Evolutionary conservation across 495 filamentous ascomycete genomes (phyloP), one percentile per base, ranked within the genome.

Genomic region (Wilcoxina mikolae): DNA sequence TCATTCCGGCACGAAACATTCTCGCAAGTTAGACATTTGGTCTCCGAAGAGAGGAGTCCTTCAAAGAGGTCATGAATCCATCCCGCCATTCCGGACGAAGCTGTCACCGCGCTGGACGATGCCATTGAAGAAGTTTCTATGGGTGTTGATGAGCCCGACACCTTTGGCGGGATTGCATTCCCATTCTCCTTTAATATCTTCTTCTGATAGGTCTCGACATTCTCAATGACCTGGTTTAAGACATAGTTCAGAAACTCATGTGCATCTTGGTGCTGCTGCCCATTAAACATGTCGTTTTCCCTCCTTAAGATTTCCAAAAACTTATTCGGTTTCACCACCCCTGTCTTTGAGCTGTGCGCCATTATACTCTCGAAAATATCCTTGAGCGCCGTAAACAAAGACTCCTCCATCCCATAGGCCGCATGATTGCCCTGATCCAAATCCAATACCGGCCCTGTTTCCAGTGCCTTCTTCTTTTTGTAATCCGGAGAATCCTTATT

Each of bases 21-120:
- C 66, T 96, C 91, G 62, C 91, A 98, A 0, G 93, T 95, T 55
- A 98, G 70, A 68, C 91, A 98, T 67, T 88, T 86, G 15, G 91
- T 98, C 69, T 98, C 91, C 1, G 93, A 96, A 10, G 88, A 94
- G 57, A 98, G 70, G 2, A 85, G 83, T 10, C 91, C 91, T 67
- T 96, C 91, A 57, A 98, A 98, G 33, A 98, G 78, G 59, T 95
- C 88, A 68, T 98, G 91, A 23, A 98, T 93, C 91, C 91, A 96
- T 57, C 87, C 78, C 0, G 83, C 84, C 11, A 78, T 72, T 0
- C 73, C 74, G 35, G 56, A 59, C 11, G 62, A 54, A 31, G 58
- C 52, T 2, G 61, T 65, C 27, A 57, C 56, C 39, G 57, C 53
- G 29, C 53, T 51, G 20, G 62, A 61, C 15, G 62, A 44, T 45